These are phyloP conservation scores for Komagataella pseudopastoris DNA, from an alignment of 805 yeast species.

Conservation along the genomic window DNA sequence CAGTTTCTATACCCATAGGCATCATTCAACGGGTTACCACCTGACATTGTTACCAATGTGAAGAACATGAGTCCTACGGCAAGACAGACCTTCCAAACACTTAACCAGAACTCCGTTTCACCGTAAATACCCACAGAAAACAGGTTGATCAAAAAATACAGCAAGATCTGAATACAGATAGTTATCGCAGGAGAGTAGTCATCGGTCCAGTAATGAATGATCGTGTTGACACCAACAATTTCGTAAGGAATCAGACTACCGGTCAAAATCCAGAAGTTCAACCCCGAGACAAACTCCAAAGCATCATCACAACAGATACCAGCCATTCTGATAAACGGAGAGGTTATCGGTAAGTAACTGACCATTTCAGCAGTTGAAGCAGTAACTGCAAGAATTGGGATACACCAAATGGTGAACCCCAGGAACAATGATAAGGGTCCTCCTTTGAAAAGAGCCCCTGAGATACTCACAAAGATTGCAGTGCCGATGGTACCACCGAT, in stretches of 20 bases:
- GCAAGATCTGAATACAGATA: constrained; percentile 24
- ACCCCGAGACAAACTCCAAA: constrained; percentile 30
- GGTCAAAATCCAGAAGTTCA: constrained; percentile 36
- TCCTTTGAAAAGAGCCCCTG: constrained; percentile 21
- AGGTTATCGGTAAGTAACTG: constrained; percentile 29
- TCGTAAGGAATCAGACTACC: constrained; percentile 36
- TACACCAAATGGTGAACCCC: constrained; percentile 26
- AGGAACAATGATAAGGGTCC: constrained; percentile 29
- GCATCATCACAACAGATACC: constrained; percentile 33
- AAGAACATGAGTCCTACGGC: constrained; percentile 29
- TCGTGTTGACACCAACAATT: constrained; percentile 29
- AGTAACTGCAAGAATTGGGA: constrained; percentile 27
- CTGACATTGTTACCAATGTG: constrained; percentile 34
- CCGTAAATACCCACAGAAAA: constrained; percentile 33
- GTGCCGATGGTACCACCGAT: constrained; percentile 39
- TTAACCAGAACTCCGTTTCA: constrained; percentile 32
- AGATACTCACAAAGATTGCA: constrained; percentile 29
- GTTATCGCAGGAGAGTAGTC: constrained; percentile 33
- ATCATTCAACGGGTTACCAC: constrained; percentile 34
- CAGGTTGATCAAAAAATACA: constrained; percentile 26
- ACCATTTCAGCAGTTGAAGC: constrained; percentile 33
- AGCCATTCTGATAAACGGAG: constrained; percentile 32
- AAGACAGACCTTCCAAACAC: constrained; percentile 27
- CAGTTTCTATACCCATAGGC: constrained; percentile 21
- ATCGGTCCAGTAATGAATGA: constrained; percentile 33